Percentiles rank a stretch among this genome's conserved stretches.
These are phyloP conservation scores for Talaromyces sp. DNA, from an alignment of 2,329 filamentous ascomycete genomes.

Conservation along the genomic window DNA sequence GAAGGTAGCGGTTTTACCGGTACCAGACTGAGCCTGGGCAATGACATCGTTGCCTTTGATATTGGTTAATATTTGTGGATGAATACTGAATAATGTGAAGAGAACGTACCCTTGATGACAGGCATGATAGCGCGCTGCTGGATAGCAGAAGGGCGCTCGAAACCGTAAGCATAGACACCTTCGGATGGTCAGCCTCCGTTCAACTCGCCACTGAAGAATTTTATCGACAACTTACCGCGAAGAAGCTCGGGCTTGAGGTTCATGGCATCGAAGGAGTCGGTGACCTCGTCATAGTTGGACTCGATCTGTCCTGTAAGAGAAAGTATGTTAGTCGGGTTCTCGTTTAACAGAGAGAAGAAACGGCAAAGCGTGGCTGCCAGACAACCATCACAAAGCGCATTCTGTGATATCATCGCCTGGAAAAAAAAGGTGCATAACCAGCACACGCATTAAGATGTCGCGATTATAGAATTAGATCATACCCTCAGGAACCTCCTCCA, in stretches of 20 bases:
- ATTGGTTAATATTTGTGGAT: not conserved
- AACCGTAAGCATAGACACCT: constrained; percentile 99
- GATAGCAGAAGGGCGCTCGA: constrained; percentile 98
- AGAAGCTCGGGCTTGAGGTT: constrained; percentile 94
- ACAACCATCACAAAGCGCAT: not conserved
- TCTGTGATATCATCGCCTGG: constrained; percentile 8
- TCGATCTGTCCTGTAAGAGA: constrained; percentile 84
- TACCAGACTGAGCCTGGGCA: constrained; percentile 98
- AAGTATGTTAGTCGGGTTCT: constrained; percentile 15
- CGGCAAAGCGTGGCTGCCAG: constrained; percentile 4
- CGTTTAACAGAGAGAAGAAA: constrained; percentile 3
- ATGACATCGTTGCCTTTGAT: constrained; percentile 91
- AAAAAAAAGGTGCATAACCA: not conserved
- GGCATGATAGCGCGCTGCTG: constrained; percentile 99
- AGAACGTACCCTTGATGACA: constrained; percentile 88
- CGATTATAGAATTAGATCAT: constrained; percentile 46
- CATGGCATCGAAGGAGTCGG: constrained; percentile 99
- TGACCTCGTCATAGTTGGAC: constrained; percentile 99
- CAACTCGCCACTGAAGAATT: constrained; percentile 21
- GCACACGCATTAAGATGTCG: not conserved
- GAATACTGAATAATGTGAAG: not conserved
- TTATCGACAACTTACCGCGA: constrained; percentile 62
- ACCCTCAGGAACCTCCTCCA: constrained; percentile 97
- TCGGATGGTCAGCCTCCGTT: constrained; percentile 23
- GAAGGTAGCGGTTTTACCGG: constrained; percentile 99